Evolutionary conservation across 352 stramenopile species (phyloP).

Genomic region (Globisporangium sylvaticum): DNA sequence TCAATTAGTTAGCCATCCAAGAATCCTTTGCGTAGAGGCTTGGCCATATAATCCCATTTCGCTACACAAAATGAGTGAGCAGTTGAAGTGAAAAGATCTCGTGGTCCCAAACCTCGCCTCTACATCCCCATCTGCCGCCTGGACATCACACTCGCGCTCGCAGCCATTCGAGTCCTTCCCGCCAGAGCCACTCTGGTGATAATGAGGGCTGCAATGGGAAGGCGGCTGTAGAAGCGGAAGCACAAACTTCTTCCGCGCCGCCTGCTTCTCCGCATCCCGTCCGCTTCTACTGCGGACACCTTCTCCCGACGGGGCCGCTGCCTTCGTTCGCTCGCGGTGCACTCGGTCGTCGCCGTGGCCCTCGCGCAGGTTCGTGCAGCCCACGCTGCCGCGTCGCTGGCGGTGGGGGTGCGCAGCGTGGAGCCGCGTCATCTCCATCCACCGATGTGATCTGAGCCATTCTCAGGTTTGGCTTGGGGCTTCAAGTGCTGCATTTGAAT

Average conservation of each 20-base stretch:
- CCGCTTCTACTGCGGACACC: neutral
- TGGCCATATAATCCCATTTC: no score
- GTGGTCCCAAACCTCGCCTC: no score
- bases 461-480: no score
- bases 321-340: neutral
- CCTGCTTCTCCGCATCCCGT: neutral
- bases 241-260: conserved; percentile 6
- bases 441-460: neutral
- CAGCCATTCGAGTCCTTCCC: no score
- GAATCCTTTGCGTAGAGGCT: neutral
- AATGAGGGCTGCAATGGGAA: neutral
- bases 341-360: neutral
- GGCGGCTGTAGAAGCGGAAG: conserved; percentile 2
- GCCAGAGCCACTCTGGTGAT: neutral
- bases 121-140: no score
- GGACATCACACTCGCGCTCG: neutral
- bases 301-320: neutral
- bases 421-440: neutral
- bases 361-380: conserved; percentile 27
- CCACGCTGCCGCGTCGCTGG: conserved; percentile 26
- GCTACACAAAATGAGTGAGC: no score
- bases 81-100: no score
- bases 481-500: neutral
- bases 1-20: neutral
- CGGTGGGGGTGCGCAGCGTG: conserved; percentile 2